Evolutionary conservation across 176 grass and related monocot species (phyloP).

Genomic region (Rhynchospora tenuis): DNA sequence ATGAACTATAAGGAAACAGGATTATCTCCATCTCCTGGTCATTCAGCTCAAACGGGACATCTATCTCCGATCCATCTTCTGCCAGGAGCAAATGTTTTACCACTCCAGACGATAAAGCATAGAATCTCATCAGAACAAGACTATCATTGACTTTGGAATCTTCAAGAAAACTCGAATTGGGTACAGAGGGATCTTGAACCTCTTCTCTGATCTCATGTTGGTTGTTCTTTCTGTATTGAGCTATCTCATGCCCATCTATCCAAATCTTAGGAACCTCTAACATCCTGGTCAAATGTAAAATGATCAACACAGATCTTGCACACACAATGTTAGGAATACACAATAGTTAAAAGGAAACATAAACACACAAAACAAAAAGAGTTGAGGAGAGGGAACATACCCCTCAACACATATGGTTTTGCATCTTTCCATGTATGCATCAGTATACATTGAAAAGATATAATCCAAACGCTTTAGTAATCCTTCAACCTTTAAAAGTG

Average conservation of each 20-base stretch:
- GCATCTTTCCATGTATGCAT: conserved; percentile 52
- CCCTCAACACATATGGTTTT: conserved; percentile 30
- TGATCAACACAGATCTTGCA: neutral
- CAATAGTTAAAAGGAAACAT: neutral
- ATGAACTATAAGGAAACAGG: conserved; percentile 51
- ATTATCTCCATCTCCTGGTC: conserved; percentile 72
- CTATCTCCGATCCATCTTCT: conserved; percentile 59
- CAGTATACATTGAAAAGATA: conserved; percentile 64
- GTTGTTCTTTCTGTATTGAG: conserved; percentile 37
- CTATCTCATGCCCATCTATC: conserved; percentile 33
- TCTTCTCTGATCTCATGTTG: conserved; percentile 9
- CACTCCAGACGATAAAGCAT: conserved; percentile 61
- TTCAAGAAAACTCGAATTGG: conserved; percentile 19
- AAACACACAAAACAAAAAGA: neutral
- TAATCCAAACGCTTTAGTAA: conserved; percentile 41
- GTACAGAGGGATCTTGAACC: conserved; percentile 24
- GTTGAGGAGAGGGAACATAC: conserved; percentile 18
- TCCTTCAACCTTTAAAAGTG: conserved; percentile 39
- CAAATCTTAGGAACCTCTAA: conserved; percentile 55
- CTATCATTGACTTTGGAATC: conserved; percentile 84
- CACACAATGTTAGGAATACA: neutral
- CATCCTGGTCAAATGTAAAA: conserved; percentile 31
- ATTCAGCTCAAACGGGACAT: conserved; percentile 71
- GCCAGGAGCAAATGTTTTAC: conserved; percentile 60
- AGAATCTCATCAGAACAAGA: conserved; percentile 80